phyloP scores from a whole-genome alignment of 169 alveolate species.

The Cryptosporidium viatorum region DNA sequence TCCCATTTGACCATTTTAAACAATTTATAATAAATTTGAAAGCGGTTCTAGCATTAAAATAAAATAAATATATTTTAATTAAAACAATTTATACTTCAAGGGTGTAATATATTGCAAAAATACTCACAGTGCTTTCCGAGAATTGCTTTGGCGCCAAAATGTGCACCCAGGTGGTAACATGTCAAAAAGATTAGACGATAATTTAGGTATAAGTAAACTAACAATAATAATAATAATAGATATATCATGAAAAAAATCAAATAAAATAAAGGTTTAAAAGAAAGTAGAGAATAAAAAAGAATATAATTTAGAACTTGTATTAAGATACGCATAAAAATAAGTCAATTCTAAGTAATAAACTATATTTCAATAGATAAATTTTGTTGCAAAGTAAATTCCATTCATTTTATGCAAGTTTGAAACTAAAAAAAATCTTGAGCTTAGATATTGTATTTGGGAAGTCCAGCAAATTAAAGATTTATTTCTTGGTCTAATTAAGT shows the following conservation, averaged over 20 bases:
- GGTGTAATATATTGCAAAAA: background rate
- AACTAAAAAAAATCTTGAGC: background rate
- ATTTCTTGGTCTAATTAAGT: background rate
- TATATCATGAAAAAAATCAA: background rate
- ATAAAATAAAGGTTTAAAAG: background rate
- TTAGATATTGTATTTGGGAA: background rate
- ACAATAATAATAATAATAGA: background rate
- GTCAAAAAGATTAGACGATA: slow-evolving; percentile 23
- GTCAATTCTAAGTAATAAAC: background rate
- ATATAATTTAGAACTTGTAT: background rate
- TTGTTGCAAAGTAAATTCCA: background rate
- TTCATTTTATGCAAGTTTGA: background rate
- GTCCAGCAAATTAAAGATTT: background rate
- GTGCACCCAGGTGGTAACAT: slow-evolving; percentile 76
- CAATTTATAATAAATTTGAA: too few species aligned
- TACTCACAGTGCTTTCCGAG: slow-evolving; percentile 1
- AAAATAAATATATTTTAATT: background rate
- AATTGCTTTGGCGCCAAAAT: slow-evolving; percentile 34
- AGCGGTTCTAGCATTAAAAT: too few species aligned
- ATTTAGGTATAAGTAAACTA: background rate
- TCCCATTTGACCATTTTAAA: too few species aligned
- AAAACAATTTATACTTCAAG: background rate
- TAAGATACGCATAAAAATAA: background rate
- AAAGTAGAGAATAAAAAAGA: background rate
- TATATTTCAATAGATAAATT: background rate